phyloP scores from a whole-genome alignment of 768 basidiomycete species.

The Calvatia gigantea region DNA sequence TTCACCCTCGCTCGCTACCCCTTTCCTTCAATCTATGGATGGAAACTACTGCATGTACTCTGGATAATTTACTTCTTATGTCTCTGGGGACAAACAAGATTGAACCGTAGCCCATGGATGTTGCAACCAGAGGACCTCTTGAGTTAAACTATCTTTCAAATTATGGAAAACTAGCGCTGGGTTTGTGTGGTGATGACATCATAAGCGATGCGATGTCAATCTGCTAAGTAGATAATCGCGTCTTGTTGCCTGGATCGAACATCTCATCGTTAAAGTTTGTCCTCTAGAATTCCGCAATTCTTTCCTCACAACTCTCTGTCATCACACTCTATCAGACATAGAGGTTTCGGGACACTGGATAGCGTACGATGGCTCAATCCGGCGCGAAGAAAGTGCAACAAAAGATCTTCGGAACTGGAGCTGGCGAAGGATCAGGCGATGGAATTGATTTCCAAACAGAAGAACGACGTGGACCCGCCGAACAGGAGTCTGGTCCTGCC shows the following conservation, averaged over 20 bases:
- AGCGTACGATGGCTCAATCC: conserved; percentile 32
- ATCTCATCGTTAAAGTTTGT: background rate
- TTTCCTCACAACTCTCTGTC: background rate
- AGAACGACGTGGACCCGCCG: background rate
- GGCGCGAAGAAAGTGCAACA: conserved; percentile 65
- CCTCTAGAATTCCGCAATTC: background rate
- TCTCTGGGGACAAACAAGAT: too few species aligned
- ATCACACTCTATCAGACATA: background rate
- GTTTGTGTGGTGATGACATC: background rate
- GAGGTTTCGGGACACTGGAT: background rate
- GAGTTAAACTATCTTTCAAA: too few species aligned
- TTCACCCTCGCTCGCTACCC: too few species aligned
- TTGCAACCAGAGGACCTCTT: too few species aligned
- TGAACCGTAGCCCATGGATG: too few species aligned
- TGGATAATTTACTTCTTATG: too few species aligned
- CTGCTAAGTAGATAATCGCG: background rate
- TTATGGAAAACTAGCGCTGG: background rate
- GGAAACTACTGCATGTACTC: too few species aligned
- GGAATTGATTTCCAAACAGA: conserved; percentile 14
- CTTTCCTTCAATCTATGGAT: too few species aligned
- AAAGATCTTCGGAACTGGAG: conserved; percentile 60
- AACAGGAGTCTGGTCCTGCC: conserved; percentile 10
- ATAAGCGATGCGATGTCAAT: background rate
- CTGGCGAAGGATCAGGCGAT: background rate
- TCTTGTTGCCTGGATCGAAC: background rate